phyloP scores from a whole-genome alignment of 1,284 basidiomycete species.

The Gomphus sp. region DNA sequence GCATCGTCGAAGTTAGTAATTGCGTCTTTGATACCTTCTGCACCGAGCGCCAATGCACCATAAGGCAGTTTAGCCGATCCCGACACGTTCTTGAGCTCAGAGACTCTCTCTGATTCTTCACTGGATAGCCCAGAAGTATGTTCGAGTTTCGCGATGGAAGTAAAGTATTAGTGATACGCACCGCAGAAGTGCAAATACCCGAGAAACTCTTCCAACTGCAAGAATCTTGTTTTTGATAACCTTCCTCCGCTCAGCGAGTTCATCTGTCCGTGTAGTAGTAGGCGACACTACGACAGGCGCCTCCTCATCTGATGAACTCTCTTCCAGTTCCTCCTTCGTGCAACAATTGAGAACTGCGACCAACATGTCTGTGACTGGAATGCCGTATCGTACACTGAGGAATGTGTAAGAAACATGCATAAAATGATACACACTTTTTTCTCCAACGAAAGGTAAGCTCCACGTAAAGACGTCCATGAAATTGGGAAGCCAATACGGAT shows the following conservation, averaged over 20 bases:
- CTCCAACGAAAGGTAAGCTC: conserved; percentile 86
- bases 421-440: conserved; percentile 66
- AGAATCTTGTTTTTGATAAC: conserved; percentile 98
- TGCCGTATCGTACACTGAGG: neutral
- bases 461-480: conserved; percentile 95
- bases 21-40: conserved; percentile 93
- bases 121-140: conserved; percentile 28
- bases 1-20: conserved; percentile 95
- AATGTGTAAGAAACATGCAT: neutral
- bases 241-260: conserved; percentile 67
- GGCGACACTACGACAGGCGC: conserved; percentile 23
- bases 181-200: conserved; percentile 94
- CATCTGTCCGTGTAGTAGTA: conserved; percentile 18
- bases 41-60: conserved; percentile 80
- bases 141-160: conserved; percentile 3
- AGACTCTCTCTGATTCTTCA: conserved; percentile 97
- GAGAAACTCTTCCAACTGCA: conserved; percentile 93
- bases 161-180: conserved; percentile 28
- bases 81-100: conserved; percentile 89
- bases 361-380: conserved; percentile 86
- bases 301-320: conserved; percentile 53
- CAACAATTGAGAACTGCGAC: conserved; percentile 92
- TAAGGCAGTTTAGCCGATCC: conserved; percentile 77
- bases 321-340: conserved; percentile 90
- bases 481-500: conserved; percentile 92